Evolutionary conservation across 805 yeast species (phyloP).

Genomic region (Kodamaea restingae): DNA sequence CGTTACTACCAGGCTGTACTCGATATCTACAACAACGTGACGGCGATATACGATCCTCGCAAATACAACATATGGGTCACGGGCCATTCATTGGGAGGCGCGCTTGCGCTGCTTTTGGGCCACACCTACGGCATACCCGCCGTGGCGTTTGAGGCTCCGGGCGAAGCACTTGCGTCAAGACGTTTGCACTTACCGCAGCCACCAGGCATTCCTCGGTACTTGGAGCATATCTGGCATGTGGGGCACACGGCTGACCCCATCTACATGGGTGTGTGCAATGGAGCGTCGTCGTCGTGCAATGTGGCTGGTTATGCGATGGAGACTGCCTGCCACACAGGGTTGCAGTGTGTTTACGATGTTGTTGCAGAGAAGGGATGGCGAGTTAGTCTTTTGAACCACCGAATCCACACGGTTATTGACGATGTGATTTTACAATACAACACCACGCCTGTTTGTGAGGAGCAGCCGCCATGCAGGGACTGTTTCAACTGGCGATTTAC

Average conservation of each 20-base stretch:
- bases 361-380: conserved; percentile 90
- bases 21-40: conserved; percentile 72
- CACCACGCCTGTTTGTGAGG: conserved; percentile 67
- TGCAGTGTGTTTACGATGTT: conserved; percentile 82
- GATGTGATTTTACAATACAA: conserved; percentile 70
- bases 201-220: conserved; percentile 75
- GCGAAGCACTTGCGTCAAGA: conserved; percentile 77
- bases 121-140: conserved; percentile 88
- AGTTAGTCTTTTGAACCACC: conserved; percentile 80
- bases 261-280: conserved; percentile 94
- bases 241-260: conserved; percentile 98
- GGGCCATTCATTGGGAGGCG: conserved; percentile 95
- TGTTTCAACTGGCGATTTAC: conserved; percentile 87
- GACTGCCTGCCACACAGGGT: conserved; percentile 89
- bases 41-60: conserved; percentile 56
- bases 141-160: conserved; percentile 91
- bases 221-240: conserved; percentile 88
- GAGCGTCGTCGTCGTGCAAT: conserved; percentile 84
- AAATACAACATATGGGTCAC: conserved; percentile 78
- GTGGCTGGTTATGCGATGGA: conserved; percentile 97
- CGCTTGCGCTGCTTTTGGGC: conserved; percentile 74
- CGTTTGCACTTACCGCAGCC: conserved; percentile 89
- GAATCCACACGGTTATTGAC: conserved; percentile 88
- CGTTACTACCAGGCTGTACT: conserved; percentile 77
- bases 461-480: conserved; percentile 81